Evolutionary conservation across 371 early-diverging fungal species (phyloP), one percentile per base, ranked within the genome.

Genomic region (Haplosporangium sp.): DNA sequence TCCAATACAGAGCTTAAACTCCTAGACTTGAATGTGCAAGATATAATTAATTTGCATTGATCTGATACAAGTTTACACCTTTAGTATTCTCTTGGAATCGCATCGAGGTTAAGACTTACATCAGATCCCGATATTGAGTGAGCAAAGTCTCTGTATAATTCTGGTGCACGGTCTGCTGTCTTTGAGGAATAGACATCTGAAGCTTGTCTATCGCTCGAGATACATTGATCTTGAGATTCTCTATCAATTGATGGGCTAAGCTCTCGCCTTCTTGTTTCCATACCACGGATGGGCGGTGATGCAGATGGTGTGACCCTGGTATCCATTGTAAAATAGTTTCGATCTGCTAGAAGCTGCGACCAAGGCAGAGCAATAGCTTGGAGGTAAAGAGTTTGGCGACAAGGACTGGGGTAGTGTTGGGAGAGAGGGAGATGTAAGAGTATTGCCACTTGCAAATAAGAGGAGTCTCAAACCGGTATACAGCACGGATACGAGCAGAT

Each of bases 181-280:
- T 62, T 35, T 48, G 35, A 34, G 35, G 62, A 47, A 35, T 34
- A 62, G 17, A n/a, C 48, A 13, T 62, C 62, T 34, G 62, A 37
- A 45, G 48, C 11, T 13, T 34, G 62, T 13, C 50, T 62, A 2
- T 3, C 9, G 13, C 35, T 45, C 40, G 5, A 4, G 19, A 13
- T 39, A 3, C 39, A 39, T 20, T 57, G 66, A 0, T 66, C 59
- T 7, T 8, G 47, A 2, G 27, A 2, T n/a, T 42, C 47, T 17
- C 39, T 38, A 13, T 47, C 53, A 35, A 66, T 1, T 1, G 48
- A 17, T 0, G 66, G 37, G 39, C 45, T 45, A 2, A 20, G 35
- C 9, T 58, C 66, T 13, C 40, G 27, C 17, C 35, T 35, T 15
- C 58, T n/a, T 19, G 20, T 38, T 6, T 40, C 38, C n/a, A 34